Evolutionary conservation across 140 eudicot species (phyloP).

Genomic region (Erigeron philadelphicus): DNA sequence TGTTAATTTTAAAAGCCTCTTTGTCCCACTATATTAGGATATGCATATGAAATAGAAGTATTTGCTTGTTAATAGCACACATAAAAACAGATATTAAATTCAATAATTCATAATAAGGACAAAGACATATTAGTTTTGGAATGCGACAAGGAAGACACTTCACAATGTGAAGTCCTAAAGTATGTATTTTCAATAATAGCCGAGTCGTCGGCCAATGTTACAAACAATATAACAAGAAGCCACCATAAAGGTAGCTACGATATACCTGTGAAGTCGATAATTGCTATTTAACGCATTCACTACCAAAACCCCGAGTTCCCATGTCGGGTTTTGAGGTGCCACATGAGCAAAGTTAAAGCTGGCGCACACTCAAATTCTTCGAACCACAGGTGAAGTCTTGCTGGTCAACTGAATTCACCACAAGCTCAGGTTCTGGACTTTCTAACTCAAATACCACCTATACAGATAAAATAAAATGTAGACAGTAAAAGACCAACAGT

Average conservation of each 20-base stretch:
- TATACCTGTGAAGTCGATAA: no score
- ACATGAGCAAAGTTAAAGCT: constrained; percentile 12
- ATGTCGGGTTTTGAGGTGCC: no score
- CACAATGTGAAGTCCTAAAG: no score
- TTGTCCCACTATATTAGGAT: constrained; percentile 19
- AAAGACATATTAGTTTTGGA: no score
- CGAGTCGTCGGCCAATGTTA: not conserved
- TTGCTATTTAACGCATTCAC: no score
- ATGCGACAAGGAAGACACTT: no score
- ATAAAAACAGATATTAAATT: no score
- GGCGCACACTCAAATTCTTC: constrained; percentile 29
- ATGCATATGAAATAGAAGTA: constrained; percentile 2
- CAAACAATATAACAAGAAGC: not conserved
- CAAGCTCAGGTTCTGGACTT: constrained; percentile 54
- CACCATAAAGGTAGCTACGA: no score
- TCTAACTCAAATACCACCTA: constrained; percentile 76
- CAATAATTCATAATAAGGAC: no score
- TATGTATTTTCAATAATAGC: no score
- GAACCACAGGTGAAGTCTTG: constrained; percentile 71
- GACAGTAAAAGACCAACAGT: not conserved
- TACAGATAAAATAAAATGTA: not conserved
- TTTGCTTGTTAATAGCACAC: not conserved
- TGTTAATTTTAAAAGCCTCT: constrained; percentile 8
- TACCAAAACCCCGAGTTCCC: no score
- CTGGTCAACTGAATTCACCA: constrained; percentile 55